Base-by-base conservation (phyloP, 768 basidiomycete species). In the Russula earlei region DNA sequence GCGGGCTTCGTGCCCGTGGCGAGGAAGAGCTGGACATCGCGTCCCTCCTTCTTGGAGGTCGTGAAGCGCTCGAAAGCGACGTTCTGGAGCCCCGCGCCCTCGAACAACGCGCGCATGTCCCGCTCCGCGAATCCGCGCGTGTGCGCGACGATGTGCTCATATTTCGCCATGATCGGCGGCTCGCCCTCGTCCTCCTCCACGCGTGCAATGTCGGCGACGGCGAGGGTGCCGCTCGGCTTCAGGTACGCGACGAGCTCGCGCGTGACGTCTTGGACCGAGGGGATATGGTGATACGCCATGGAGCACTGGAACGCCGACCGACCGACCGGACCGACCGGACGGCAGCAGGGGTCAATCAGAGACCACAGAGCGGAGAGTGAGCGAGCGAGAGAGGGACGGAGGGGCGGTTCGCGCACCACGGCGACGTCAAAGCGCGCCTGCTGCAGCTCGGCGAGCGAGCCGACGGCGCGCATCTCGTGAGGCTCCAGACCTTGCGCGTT, bases 391-490 rank as follows among this genome's bases (percentile, higher is more conserved):
- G 29, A 31, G 29, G 10, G 29, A 31, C n/a, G 29, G 29, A 9
- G 29, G 29, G 9, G 29, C 6, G 34, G 34, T 7, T 9, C 7
- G 37, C 85, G 64, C 65, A 90, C 88, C 7, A 83, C 77, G 55
- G 87, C 71, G 38, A 87, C 75, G 65, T 91, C 86, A 60, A 89
- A 91, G 50, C 74, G 66, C 5, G 75, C 79, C 14, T 73, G 73
- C 8, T 85, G 71, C 59, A 76, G 76, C 58, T 77, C 75, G 33
- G 82, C 72, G 40, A 77, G 76, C 0, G 66, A 67, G 56, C 80
- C 76, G 29, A 87, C 66, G 1, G 84, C 84, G 10, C 72, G 72
- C 83, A 89, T 85, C 63, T 86, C 83, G 49, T 85, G 81, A 1
- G 72, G 68, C 1, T 75, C 63, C 36, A 87, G 77, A 5, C 85